A percentile compares a stretch with the other conserved stretches of the same genome.
phyloP scores from a whole-genome alignment of 139 green algal genomes.

The Closterium sp. region DNA sequence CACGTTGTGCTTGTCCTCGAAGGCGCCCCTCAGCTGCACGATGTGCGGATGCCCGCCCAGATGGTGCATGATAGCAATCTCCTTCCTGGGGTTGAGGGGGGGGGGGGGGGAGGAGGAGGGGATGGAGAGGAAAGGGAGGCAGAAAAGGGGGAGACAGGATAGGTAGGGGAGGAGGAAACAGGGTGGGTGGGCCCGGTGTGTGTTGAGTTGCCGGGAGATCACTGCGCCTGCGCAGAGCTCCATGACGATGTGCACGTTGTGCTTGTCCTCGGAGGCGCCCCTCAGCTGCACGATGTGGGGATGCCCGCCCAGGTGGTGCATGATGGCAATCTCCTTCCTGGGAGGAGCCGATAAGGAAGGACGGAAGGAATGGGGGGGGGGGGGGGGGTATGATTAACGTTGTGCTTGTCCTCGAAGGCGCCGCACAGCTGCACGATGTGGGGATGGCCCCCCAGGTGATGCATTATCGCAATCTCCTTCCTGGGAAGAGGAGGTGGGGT shows the following conservation, averaged over 20 bases:
- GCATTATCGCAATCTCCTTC: background rate
- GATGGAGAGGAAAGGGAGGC: too few species aligned
- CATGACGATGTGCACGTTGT: conserved; percentile 13
- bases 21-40: background rate
- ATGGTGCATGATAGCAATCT: background rate
- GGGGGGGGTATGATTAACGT: background rate
- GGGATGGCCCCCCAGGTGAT: background rate
- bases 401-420: background rate
- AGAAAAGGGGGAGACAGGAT: too few species aligned
- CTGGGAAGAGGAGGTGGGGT: too few species aligned
- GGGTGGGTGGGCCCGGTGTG: too few species aligned
- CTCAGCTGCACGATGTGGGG: background rate
- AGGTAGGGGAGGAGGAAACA: too few species aligned
- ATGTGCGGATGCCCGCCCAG: background rate
- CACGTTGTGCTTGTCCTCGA: conserved; percentile 6
- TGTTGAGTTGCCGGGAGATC: too few species aligned
- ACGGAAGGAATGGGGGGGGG: too few species aligned
- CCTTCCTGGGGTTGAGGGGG: too few species aligned
- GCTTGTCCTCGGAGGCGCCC: background rate
- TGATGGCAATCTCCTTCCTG: background rate
- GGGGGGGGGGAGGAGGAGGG: too few species aligned
- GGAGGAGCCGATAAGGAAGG: background rate
- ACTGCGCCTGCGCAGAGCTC: background rate
- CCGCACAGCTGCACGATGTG: background rate
- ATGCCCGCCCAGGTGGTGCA: background rate